Base-by-base conservation (phyloP, 2,329 filamentous ascomycete species). In the Apiospora saccharicola region DNA sequence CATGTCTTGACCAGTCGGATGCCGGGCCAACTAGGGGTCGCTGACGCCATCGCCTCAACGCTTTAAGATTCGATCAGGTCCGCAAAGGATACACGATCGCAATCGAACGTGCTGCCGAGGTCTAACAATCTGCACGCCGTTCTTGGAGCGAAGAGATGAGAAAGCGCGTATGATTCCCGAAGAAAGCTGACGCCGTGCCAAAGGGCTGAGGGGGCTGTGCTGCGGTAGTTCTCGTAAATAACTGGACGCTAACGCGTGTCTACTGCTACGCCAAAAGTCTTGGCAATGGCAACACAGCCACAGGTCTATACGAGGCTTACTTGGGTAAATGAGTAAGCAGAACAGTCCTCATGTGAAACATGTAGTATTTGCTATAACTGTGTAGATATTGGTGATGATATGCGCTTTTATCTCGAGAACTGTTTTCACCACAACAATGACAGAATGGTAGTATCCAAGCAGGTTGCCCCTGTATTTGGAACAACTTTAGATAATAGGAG, bases 1-100 rank as follows among this genome's bases (percentile, higher is more conserved):
- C 78, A 79, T 12, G 78, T 79, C 71, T 78, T 77, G 68, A 79
- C 77, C 6, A 76, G 75, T 24, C 78, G 75, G 6, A 76, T 71
- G 46, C 77, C 76, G 13, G 77, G 77, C 78, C 78, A 79, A 61
- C 75, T 74, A 14, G 76, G 74, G 67, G 73, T 72, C 49, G 70
- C 74, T 4, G 76, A 74, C 24, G 76, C 74, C 77, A 79, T 79
- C 30, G 53, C n/a, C 7, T 22, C 3, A 5, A 37, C 14, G 0
- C 19, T 30, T 37, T 1, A 7, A 22, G 16, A 10, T n/a, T 10
- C 26, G 22, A 7, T 16, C 14, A 10, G 12, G 16, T 16, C 1
- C 26, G 16, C 53, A 4, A 7, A 4, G 26, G 5, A 34, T 57
- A 16, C 12, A 14, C 26, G 3, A 57, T 26, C 19, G 26, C 4